Percentiles rank a stretch among this genome's conserved stretches.
These are phyloP conservation scores for Xylaria venustula DNA, from an alignment of 495 filamentous ascomycete species.

Conservation along the genomic window DNA sequence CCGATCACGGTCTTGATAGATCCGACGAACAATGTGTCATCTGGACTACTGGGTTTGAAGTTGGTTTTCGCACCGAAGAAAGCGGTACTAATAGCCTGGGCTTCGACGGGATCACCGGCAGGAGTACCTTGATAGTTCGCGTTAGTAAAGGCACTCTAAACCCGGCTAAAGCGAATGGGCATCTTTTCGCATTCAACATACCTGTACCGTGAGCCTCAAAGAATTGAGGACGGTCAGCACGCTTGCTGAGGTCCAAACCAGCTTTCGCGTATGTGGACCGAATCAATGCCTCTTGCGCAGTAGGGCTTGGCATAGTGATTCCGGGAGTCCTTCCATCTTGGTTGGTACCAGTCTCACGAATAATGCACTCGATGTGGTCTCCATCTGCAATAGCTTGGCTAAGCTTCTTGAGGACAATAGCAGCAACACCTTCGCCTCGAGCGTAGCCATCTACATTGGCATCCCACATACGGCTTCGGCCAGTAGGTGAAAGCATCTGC, in stretches of 20 bases:
- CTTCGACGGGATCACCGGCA: constrained; percentile 41
- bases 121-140: neutral
- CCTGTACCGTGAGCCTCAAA: constrained; percentile 18
- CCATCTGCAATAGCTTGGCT: constrained; percentile 48
- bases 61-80: neutral
- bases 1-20: constrained; percentile 50
- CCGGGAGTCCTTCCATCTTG: constrained; percentile 43
- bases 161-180: too few relatives aligned
- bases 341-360: constrained; percentile 48
- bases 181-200: too few relatives aligned
- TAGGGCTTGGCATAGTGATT: constrained; percentile 44
- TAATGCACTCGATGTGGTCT: constrained; percentile 56
- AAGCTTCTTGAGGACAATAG: constrained; percentile 56
- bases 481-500: constrained; percentile 23
- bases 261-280: constrained; percentile 4
- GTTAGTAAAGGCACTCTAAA: neutral
- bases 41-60: neutral
- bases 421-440: constrained; percentile 55
- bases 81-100: constrained; percentile 14
- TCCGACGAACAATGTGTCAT: constrained; percentile 32
- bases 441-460: constrained; percentile 59
- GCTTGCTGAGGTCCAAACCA: neutral
- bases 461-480: constrained; percentile 42
- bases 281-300: constrained; percentile 46
- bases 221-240: neutral